Base-by-base conservation (phyloP, 2,329 filamentous ascomycete species). In the Aspergillus fructus region DNA sequence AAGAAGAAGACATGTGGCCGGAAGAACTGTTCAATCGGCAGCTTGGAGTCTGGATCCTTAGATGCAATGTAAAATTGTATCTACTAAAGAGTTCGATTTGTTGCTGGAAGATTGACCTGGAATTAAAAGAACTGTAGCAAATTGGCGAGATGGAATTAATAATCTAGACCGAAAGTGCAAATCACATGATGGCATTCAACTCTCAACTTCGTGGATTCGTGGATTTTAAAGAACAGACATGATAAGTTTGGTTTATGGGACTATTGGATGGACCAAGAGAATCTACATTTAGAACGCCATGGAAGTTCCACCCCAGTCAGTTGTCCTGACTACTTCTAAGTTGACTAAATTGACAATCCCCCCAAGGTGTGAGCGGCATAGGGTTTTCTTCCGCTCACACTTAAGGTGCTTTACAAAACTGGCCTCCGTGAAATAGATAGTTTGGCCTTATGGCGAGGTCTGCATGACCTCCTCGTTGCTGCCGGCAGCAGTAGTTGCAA, bases 401-500 rank as follows among this genome's bases (percentile, higher is more conserved):
- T 51, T 42, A 62, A 54, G 57, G 48, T 58, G 53, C 43, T 48
- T 57, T 57, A 55, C 59, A 53, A 54, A 33, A 37, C 23, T 40
- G 55, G 52, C 52, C 45, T 58, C 52, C 41, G 45, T 17, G 47
- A 24, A 42, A 40, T 48, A 30, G 56, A 27, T 23, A 46, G 24
- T 54, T 13, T 56, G 60, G 60, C 67, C 66, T 30, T 69, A 77
- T 59, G 74, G 79, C 62, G 79, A 82, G 62, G 79, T 85, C 69
- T 81, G 78, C 81, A 82, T 83, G 60, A 74, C 78, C 70, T 83
- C 83, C 59, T 78, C 77, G 63, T 78, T 70, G 68, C 73, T 78
- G 58, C 75, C 86, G 60, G 89, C 88, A 49, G 94, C 93, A 63
- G 91, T 96, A 61, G 92, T 96, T 63, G 94, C 94, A 78, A 96